Conservation (phyloP, 176 grass and related monocot genomes). For the Oropetium thomaeum region DNA sequence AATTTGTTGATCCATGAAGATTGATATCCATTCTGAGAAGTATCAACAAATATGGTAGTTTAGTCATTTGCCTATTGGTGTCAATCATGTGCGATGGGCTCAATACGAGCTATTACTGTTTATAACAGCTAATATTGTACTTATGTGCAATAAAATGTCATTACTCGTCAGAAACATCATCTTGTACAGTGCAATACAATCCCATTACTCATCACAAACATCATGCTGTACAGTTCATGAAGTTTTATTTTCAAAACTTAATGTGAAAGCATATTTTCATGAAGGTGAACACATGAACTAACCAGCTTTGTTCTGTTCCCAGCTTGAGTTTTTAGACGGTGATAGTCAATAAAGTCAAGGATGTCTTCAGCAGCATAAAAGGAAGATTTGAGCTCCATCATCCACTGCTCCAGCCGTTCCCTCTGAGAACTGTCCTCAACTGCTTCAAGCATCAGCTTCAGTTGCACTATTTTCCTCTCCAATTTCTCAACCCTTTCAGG, state of each 20-base stretch:
- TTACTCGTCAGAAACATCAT: not conserved
- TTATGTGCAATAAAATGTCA: not conserved
- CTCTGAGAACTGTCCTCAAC: not conserved
- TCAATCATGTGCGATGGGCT: too few relatives aligned
- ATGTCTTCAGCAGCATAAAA: constrained; percentile 37
- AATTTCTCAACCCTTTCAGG: not conserved
- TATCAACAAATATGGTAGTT: not conserved
- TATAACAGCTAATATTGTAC: not conserved
- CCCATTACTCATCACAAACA: not conserved
- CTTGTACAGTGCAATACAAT: not conserved
- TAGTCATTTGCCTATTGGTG: too few relatives aligned
- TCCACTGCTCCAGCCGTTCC: not conserved
- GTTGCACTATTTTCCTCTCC: not conserved
- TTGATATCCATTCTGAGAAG: not conserved
- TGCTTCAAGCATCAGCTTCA: constrained; percentile 17
- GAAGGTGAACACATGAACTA: not conserved
- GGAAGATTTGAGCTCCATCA: constrained; percentile 20
- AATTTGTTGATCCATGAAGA: not conserved
- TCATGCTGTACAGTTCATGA: not conserved
- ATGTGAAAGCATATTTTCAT: not conserved
- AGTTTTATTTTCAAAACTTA: not conserved
- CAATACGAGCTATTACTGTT: not conserved
- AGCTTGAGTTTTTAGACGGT: not conserved
- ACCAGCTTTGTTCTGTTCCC: not conserved
- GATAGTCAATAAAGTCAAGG: constrained; percentile 23